Conservation (phyloP, 2,329 filamentous ascomycete species). For the Curvularia sp. region DNA sequence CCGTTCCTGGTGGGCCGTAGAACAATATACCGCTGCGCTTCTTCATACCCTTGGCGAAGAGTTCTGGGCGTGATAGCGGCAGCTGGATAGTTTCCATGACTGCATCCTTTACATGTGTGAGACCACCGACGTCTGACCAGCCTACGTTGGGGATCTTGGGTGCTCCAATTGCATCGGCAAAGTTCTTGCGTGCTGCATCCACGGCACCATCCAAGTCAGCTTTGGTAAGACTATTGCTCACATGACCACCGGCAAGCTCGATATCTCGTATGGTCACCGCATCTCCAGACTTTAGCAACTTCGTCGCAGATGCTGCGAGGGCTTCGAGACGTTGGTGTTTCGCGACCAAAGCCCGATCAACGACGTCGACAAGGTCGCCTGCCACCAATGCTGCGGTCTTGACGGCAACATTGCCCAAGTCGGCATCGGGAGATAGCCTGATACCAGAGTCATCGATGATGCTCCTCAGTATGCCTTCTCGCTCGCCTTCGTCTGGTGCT, state of each 20-base stretch:
- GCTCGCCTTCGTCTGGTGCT: conserved; percentile 89
- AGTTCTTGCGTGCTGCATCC: conserved; percentile 95
- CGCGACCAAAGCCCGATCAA: conserved; percentile 84
- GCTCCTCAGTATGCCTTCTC: conserved; percentile 83
- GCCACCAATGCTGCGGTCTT: conserved; percentile 97
- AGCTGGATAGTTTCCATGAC: conserved; percentile 96
- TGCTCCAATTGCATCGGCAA: conserved; percentile 94
- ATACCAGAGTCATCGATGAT: conserved; percentile 79
- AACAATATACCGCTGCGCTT: conserved; percentile 93
- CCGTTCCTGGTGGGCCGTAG: conserved; percentile 88
- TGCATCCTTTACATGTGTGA: conserved; percentile 95
- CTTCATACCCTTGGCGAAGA: conserved; percentile 98
- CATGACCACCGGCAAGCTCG: conserved; percentile 83
- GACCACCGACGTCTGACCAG: conserved; percentile 94
- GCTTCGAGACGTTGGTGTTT: conserved; percentile 76
- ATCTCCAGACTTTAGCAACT: conserved; percentile 41
- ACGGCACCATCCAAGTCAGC: conserved; percentile 91
- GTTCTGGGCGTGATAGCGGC: conserved; percentile 85
- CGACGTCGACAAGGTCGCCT: conserved; percentile 91
- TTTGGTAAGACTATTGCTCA: conserved; percentile 78
- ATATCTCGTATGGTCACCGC: conserved; percentile 77
- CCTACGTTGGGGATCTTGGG: conserved; percentile 97
- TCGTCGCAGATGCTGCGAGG: conserved; percentile 62
- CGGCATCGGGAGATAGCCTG: conserved; percentile 80
- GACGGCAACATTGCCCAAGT: conserved; percentile 82